Evolutionary conservation across 495 filamentous ascomycete species (phyloP).

Genomic region (Entonaema liquescens): DNA sequence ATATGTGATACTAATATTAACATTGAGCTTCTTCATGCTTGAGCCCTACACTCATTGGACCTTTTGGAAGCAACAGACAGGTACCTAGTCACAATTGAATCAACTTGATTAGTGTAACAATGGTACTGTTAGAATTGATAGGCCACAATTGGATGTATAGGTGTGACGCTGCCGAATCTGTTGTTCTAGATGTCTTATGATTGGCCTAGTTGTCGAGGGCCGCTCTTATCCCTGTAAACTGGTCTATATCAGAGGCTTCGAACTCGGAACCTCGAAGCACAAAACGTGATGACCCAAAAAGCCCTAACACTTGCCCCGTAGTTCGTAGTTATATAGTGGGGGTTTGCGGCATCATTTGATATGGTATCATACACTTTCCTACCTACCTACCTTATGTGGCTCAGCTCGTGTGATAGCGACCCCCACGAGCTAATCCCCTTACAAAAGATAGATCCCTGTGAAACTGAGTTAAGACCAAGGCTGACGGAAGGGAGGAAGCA

Average conservation of each 20-base stretch:
- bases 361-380: slow-evolving; percentile 4
- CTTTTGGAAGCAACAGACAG: slow-evolving; percentile 21
- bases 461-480: slow-evolving; percentile 9
- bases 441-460: not conserved
- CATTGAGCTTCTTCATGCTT: not conserved
- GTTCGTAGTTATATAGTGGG: slow-evolving; percentile 14
- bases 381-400: slow-evolving; percentile 11
- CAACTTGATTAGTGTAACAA: not conserved
- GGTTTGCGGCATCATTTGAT: slow-evolving; percentile 15
- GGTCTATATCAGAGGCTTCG: too few species aligned
- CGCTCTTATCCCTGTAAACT: slow-evolving; percentile 25
- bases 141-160: not conserved
- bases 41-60: not conserved
- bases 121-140: not conserved
- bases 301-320: slow-evolving; percentile 23
- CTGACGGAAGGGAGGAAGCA: not conserved
- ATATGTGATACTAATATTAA: not conserved
- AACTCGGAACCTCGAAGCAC: slow-evolving; percentile 29
- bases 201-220: slow-evolving; percentile 16
- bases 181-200: slow-evolving; percentile 9
- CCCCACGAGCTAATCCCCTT: slow-evolving; percentile 20
- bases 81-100: too few species aligned
- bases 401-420: slow-evolving; percentile 12
- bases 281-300: slow-evolving; percentile 39
- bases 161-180: slow-evolving; percentile 29